A percentile compares a stretch with the other conserved stretches of the same genome.
phyloP scores from a whole-genome alignment of 2,329 filamentous ascomycete species.

The Cordyceps javanica region DNA sequence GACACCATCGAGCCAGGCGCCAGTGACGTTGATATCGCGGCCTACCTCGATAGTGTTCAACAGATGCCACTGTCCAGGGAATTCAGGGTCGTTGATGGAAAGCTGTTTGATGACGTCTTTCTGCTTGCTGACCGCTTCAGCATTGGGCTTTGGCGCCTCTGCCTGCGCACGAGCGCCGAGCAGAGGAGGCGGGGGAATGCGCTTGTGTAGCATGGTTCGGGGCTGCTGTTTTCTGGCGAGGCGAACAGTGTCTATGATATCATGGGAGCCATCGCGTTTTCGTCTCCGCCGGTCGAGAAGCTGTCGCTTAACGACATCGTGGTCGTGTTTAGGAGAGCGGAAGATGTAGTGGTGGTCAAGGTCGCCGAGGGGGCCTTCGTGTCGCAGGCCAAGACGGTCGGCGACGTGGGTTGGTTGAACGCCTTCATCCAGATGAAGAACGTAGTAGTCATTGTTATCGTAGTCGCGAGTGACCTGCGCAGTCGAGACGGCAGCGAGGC shows the following conservation, averaged over 20 bases:
- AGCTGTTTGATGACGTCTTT: constrained; percentile 57
- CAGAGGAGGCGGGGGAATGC: constrained; percentile 36
- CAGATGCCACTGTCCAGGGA: constrained; percentile 92
- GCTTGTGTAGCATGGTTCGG: constrained; percentile 48
- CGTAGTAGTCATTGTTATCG: constrained; percentile 83
- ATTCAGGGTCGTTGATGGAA: constrained; percentile 84
- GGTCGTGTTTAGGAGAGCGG: constrained; percentile 57
- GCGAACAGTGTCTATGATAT: constrained; percentile 67
- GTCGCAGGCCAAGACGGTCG: constrained; percentile 62
- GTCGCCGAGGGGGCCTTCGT: constrained; percentile 76
- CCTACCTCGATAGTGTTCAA: constrained; percentile 75
- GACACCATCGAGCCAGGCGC: constrained; percentile 82
- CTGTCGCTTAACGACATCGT: constrained; percentile 52
- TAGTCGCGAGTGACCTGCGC: constrained; percentile 59
- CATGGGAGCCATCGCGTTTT: constrained; percentile 45
- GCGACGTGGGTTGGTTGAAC: constrained; percentile 65
- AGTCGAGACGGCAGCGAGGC: constrained; percentile 41
- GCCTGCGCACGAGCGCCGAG: constrained; percentile 17
- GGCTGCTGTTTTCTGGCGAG: constrained; percentile 69
- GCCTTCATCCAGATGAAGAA: constrained; percentile 69
- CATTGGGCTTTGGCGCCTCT: constrained; percentile 16
- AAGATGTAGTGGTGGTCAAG: constrained; percentile 82
- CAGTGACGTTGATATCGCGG: constrained; percentile 95
- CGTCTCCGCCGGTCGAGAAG: constrained; percentile 51
- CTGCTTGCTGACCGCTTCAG: constrained; percentile 50